Base-by-base conservation (phyloP, 2,329 filamentous ascomycete species). In the Fusarium verrucosum region DNA sequence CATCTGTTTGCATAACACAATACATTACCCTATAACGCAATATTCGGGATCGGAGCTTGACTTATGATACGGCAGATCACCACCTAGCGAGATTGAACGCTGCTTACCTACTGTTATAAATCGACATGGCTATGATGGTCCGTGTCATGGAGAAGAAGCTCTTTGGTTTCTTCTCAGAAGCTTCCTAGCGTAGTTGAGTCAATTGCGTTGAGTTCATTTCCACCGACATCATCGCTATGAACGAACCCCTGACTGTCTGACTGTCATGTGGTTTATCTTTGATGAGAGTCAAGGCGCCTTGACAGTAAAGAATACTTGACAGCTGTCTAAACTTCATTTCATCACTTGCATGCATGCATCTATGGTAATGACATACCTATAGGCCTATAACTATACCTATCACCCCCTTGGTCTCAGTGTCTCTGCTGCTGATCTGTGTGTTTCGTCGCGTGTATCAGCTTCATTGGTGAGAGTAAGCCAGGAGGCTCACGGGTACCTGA, bases 141-240 rank as follows among this genome's bases (percentile, higher is more conserved):
- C 62, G 65, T 68, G 46, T 49, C 52, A 33, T 56, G 53, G 58
- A 65, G 66, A 68, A 63, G 61, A 68, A 63, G 61, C 49, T 38
- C 55, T 38, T 53, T 61, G 50, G 53, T 58, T 68, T 58, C 54
- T 65, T 57, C 54, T 28, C 46, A 20, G 49, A 68, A 58, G 43
- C 50, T 60, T 67, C 67, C 60, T 58, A 68, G 61, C 57, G 47
- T 28, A 55, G 62, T 50, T 41, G 51, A 52, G 54, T 56, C 53
- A 38, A 19, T 50, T 52, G 19, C 22, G 26, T 42, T 32, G 55
- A 49, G 54, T 50, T 71, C 69, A 71, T 71, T 70, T 71, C 69
- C 69, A 72, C 67, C 60, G 56, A 69, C 69, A 70, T 70, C 68
- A 66, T 62, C 28, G 47, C 42, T 32, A 16, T 43, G 26, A 20